Conservation (phyloP, 1,284 basidiomycete species). For the Pisolithus thermaeus region DNA sequence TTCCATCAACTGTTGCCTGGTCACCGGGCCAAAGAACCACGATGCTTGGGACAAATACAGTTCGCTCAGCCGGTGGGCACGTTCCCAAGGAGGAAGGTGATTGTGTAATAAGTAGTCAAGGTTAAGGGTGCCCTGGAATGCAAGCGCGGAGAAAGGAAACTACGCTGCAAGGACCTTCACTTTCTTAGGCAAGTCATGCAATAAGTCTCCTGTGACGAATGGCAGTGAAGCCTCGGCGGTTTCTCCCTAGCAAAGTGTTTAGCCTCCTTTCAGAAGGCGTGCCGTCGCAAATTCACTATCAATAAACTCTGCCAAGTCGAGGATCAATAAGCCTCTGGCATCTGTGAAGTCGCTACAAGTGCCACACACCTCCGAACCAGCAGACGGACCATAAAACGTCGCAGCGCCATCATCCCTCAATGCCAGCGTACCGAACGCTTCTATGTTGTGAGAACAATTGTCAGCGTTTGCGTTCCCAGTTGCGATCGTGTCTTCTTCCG, state of each 20-base stretch:
- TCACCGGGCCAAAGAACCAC: slow-evolving; percentile 71
- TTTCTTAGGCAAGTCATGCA: slow-evolving; percentile 21
- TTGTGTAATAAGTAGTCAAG: slow-evolving; percentile 40
- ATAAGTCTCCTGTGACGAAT: slow-evolving; percentile 1
- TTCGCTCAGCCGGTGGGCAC: slow-evolving; percentile 49
- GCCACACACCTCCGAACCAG: slow-evolving; percentile 51
- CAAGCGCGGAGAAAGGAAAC: slow-evolving; percentile 45
- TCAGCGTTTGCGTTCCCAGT: slow-evolving; percentile 29
- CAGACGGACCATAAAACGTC: slow-evolving; percentile 61
- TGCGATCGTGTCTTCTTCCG: slow-evolving; percentile 31
- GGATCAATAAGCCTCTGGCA: not conserved
- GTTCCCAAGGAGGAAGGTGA: slow-evolving; percentile 53
- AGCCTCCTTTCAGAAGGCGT: not conserved
- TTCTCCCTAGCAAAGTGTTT: slow-evolving; percentile 20
- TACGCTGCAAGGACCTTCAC: slow-evolving; percentile 43
- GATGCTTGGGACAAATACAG: slow-evolving; percentile 67
- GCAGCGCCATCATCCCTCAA: slow-evolving; percentile 57
- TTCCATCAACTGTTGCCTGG: slow-evolving; percentile 51
- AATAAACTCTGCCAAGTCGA: slow-evolving; percentile 38
- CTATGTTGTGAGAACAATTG: slow-evolving; percentile 45
- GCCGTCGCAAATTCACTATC: slow-evolving; percentile 36
- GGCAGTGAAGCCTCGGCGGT: slow-evolving; percentile 3
- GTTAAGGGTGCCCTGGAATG: slow-evolving; percentile 31
- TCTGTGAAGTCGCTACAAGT: not conserved
- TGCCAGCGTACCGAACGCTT: slow-evolving; percentile 58